phyloP scores from a whole-genome alignment of 345 rosid species.

The Cochlearia excelsa region DNA sequence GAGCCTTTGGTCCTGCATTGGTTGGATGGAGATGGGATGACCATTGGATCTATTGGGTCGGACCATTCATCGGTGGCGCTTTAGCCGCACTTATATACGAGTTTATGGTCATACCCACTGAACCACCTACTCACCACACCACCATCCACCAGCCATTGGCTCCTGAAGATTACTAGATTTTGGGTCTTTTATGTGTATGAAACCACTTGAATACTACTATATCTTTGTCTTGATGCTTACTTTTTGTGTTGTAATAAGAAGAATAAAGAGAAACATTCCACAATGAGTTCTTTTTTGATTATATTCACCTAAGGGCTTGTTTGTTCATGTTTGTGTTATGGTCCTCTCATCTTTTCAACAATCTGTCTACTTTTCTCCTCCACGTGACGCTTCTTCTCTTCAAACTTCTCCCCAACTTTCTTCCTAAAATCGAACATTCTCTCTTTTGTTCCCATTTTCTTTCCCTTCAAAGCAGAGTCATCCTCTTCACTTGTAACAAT shows the following conservation, averaged over 20 bases:
- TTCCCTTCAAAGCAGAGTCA: constrained; percentile 47
- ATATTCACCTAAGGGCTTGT: neutral
- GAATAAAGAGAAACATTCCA: constrained; percentile 28
- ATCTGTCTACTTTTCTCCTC: constrained; percentile 75
- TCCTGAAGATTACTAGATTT: constrained; percentile 67
- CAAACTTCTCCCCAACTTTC: constrained; percentile 90
- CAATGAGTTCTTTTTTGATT: constrained; percentile 5
- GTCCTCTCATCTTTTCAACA: constrained; percentile 86
- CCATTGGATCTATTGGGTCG: constrained; percentile 42
- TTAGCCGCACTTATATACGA: constrained; percentile 46
- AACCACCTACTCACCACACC: constrained; percentile 48
- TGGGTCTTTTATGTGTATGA: constrained; percentile 21
- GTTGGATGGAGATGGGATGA: constrained; percentile 44
- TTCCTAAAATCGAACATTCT: constrained; percentile 77
- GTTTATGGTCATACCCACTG: constrained; percentile 50
- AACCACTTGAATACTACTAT: constrained; percentile 13
- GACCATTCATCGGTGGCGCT: constrained; percentile 40
- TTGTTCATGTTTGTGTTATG: constrained; percentile 1
- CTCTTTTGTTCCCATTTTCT: constrained; percentile 62
- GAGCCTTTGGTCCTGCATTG: constrained; percentile 46
- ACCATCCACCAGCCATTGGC: constrained; percentile 58
- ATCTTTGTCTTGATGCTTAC: constrained; percentile 15
- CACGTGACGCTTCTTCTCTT: constrained; percentile 78
- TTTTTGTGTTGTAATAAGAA: constrained; percentile 22
- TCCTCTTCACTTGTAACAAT: constrained; percentile 42